phyloP scores from a whole-genome alignment of 352 stramenopile genomes.

The Pythium pyrilobum region DNA sequence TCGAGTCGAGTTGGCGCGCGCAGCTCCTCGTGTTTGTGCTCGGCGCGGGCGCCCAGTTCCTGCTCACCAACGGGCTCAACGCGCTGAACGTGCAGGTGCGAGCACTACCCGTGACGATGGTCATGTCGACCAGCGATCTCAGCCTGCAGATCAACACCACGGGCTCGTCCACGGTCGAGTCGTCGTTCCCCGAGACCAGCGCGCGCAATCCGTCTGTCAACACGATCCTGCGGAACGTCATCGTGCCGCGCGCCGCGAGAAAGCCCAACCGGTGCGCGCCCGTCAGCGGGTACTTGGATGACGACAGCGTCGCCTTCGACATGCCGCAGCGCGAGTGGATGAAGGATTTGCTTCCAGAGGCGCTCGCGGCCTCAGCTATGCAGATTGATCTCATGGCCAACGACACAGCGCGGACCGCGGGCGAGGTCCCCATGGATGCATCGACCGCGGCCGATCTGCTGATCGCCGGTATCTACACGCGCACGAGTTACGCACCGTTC shows the following conservation, averaged over 20 bases:
- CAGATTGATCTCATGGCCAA: constrained; percentile 5
- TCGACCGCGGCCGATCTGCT: background rate
- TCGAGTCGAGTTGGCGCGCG: background rate
- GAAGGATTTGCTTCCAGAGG: background rate
- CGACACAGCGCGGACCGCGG: background rate
- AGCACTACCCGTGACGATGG: background rate
- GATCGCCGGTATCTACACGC: background rate
- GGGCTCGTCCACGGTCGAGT: background rate
- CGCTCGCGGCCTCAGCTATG: background rate
- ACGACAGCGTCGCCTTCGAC: background rate
- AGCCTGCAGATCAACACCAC: background rate
- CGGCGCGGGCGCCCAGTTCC: background rate
- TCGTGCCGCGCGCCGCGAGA: background rate
- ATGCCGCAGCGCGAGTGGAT: constrained; percentile 1
- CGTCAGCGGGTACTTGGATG: background rate
- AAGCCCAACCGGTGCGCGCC: background rate
- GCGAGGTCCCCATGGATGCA: background rate
- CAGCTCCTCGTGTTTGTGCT: background rate
- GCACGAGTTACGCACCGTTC: background rate
- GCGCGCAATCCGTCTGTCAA: background rate
- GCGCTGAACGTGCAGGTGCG: background rate
- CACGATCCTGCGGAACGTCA: constrained; percentile 5
- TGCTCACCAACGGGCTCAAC: background rate
- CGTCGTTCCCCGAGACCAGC: background rate
- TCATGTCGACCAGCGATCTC: constrained; percentile 1